Evolutionary conservation across 495 filamentous ascomycete species (phyloP).

Genomic region (Glarea lozoyensis): DNA sequence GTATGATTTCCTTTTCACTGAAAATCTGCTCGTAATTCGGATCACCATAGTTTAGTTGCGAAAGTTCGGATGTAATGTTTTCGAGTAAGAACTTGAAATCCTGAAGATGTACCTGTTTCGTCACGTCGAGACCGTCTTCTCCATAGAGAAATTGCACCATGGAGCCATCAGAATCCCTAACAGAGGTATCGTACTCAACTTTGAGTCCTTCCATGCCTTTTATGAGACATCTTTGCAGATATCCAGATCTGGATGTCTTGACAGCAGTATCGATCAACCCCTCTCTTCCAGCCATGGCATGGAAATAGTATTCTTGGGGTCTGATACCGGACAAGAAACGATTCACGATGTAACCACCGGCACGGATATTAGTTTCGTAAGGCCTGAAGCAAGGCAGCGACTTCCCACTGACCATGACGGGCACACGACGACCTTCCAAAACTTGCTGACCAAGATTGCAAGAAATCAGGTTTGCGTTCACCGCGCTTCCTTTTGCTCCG

Average conservation of each 20-base stretch:
- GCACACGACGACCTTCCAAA: conserved; percentile 89
- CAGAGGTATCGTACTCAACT: conserved; percentile 87
- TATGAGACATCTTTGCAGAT: conserved; percentile 94
- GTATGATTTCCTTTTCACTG: conserved; percentile 48
- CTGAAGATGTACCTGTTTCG: conserved; percentile 83
- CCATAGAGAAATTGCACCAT: conserved; percentile 95
- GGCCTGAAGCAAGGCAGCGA: conserved; percentile 90
- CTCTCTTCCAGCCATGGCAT: conserved; percentile 98
- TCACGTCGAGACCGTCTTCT: conserved; percentile 90
- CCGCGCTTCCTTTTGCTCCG: conserved; percentile 84
- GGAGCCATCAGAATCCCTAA: conserved; percentile 86
- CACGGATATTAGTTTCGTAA: conserved; percentile 79
- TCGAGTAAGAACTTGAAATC: conserved; percentile 86
- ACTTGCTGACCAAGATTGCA: conserved; percentile 97
- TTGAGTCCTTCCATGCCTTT: conserved; percentile 97
- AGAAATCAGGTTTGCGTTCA: conserved; percentile 96
- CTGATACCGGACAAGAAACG: conserved; percentile 97
- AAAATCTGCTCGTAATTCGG: conserved; percentile 32
- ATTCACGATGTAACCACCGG: conserved; percentile 88
- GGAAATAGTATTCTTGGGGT: conserved; percentile 98
- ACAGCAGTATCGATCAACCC: conserved; percentile 99
- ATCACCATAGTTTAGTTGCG: conserved; percentile 27
- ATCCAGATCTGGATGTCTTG: conserved; percentile 94
- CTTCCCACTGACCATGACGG: conserved; percentile 96
- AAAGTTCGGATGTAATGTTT: conserved; percentile 50